Evolutionary conservation across 306 rosid genomes (phyloP).

Genomic region (Gastrolobium bilobum): DNA sequence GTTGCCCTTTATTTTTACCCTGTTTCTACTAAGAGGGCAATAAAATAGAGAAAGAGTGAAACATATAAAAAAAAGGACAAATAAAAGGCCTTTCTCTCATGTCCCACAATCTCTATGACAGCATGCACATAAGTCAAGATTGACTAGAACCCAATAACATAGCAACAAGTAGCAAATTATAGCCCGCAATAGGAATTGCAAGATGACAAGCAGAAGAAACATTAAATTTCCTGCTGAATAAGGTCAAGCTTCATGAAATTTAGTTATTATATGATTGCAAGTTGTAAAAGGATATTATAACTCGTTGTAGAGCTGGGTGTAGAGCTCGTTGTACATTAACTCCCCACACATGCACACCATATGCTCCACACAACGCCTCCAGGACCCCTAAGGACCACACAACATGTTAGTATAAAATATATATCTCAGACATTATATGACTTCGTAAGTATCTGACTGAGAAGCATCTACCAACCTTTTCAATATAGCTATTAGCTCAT

Average conservation of each 20-base stretch:
- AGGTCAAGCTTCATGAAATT: conserved; percentile 10
- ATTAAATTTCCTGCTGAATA: conserved; percentile 17
- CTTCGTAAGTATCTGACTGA: not conserved
- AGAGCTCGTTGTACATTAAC: too few species aligned
- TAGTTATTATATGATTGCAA: not conserved
- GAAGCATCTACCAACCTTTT: not conserved
- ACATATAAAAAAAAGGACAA: conserved; percentile 5
- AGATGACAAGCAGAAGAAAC: conserved; percentile 24
- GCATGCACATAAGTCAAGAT: conserved; percentile 12
- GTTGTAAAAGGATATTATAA: not conserved
- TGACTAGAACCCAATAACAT: conserved; percentile 25
- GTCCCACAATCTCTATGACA: conserved; percentile 13
- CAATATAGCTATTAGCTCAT: not conserved
- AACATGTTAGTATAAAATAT: too few species aligned
- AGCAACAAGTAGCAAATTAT: conserved; percentile 3
- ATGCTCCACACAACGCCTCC: conserved; percentile 72
- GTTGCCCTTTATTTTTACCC: not conserved
- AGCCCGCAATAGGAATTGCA: not conserved
- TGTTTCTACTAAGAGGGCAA: not conserved
- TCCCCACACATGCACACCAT: too few species aligned
- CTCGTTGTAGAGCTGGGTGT: too few species aligned
- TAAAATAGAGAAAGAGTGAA: conserved; percentile 6
- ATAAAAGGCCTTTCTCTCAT: not conserved
- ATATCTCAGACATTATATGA: not conserved
- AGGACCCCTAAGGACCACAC: conserved; percentile 70